Base-by-base conservation (phyloP, 2,329 filamentous ascomycete genomes). In the Penicillium fuscoglaucum region DNA sequence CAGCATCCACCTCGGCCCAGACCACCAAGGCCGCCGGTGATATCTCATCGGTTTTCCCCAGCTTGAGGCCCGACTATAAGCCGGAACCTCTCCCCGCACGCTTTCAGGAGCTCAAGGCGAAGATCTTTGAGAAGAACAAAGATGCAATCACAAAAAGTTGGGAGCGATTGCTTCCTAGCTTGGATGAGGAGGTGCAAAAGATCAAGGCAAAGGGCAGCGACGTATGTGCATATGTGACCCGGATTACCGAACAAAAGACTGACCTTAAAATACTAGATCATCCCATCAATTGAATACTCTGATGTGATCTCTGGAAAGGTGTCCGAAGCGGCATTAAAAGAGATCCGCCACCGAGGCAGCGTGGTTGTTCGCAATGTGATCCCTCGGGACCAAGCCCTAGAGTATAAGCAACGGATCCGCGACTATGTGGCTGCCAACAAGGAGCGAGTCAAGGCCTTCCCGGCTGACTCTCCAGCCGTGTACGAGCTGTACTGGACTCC, bases 401-500 rank as follows among this genome's bases (percentile, higher is more conserved):
- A 76, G 1, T 89, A 86, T 66, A 92, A 92, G 74, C 78, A 78
- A 9, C 81, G 87, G 59, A 76, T 88, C 6, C 83, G 86, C 61
- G 82, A 84, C 8, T 92, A 92, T 64, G 83, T 90, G 7, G 75
- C 74, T 13, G 80, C 80, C 53, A 92, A 92, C 67, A 83, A 70
- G 46, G 65, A 73, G 44, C 68, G 66, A 15, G 72, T 79, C 24
- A 78, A 82, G 56, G 88, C 85, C 2, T 92, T 90, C 61, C 90
- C 88, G 0, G 73, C 81, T 0, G 77, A 87, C 46, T 81, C 87
- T 43, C 88, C 88, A 0, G 86, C 89, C 45, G 88, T 92, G 6
- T 90, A 85, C 67, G 89, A 91, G 70, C 77, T 92, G 1, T 92
- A 91, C 74, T 91, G 89, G 89, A 88, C 87, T 0, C 79, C 80